Evolutionary conservation across 2,329 filamentous ascomycete species (phyloP).

Genomic region (Colletotrichum eremochloae): DNA sequence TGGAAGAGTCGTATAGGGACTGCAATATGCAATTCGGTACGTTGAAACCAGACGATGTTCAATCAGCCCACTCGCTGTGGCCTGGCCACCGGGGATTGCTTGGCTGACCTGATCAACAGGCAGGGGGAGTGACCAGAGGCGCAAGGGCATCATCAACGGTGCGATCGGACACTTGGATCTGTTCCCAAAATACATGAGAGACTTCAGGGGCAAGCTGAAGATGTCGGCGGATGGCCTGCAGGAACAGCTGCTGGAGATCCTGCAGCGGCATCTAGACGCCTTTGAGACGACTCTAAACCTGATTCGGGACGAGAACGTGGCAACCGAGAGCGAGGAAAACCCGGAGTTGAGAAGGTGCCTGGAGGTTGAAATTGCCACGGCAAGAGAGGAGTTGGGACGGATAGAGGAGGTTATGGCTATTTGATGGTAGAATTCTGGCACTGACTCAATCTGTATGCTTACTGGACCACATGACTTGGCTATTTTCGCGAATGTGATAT

Average conservation of each 20-base stretch:
- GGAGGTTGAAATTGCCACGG: not conserved
- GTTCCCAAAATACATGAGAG: slow-evolving; percentile 49
- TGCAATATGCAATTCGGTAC: slow-evolving; percentile 52
- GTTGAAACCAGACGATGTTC: not conserved
- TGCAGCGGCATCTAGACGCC: slow-evolving; percentile 45
- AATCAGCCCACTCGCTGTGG: not conserved
- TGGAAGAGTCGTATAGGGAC: slow-evolving; percentile 52
- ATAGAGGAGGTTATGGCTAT: not conserved
- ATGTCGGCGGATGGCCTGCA: slow-evolving; percentile 45
- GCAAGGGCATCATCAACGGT: slow-evolving; percentile 52
- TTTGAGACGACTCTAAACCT: slow-evolving; percentile 52
- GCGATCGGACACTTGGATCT: slow-evolving; percentile 46
- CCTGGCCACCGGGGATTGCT: not conserved
- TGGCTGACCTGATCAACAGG: slow-evolving; percentile 45
- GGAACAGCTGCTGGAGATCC: slow-evolving; percentile 37
- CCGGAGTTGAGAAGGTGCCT: slow-evolving; percentile 50
- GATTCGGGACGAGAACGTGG: slow-evolving; percentile 54
- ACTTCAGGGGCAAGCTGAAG: slow-evolving; percentile 46
- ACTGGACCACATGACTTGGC: not conserved
- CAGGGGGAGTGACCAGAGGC: slow-evolving; percentile 49
- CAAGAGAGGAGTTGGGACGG: not conserved
- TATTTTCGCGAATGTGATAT: too few relatives aligned
- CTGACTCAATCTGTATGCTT: not conserved
- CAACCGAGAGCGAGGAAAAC: slow-evolving; percentile 53
- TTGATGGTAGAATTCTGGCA: not conserved